These are phyloP conservation scores for Strobilomyces dryophilus DNA, from an alignment of 768 basidiomycete genomes.

Conservation along the genomic window DNA sequence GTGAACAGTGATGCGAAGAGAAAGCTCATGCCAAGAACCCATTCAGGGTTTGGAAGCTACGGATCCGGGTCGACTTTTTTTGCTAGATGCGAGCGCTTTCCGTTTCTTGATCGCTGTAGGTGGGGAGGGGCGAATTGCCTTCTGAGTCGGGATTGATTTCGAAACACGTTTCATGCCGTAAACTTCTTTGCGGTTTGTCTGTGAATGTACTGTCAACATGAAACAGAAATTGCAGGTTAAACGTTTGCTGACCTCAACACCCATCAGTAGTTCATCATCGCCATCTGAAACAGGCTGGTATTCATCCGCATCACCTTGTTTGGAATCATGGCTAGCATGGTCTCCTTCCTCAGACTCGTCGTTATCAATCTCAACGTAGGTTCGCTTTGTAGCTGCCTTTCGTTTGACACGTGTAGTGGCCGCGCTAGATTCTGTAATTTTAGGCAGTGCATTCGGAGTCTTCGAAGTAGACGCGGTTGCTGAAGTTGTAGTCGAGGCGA, in stretches of 20 bases:
- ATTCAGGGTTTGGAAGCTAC: constrained; percentile 9
- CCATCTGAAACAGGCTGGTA: constrained; percentile 34
- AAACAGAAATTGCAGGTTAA: not conserved
- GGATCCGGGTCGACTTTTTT: constrained; percentile 8
- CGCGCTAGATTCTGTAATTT: constrained; percentile 1
- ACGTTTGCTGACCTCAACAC: constrained; percentile 43
- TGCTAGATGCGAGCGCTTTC: constrained; percentile 11
- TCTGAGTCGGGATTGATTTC: constrained; percentile 3
- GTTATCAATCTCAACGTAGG: constrained; percentile 34
- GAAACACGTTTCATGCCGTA: constrained; percentile 28
- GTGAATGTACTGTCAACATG: constrained; percentile 1
- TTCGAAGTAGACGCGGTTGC: constrained; percentile 8
- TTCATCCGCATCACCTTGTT: constrained; percentile 11
- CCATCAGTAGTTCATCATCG: constrained; percentile 61
- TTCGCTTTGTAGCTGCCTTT: constrained; percentile 21
- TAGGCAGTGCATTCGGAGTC: constrained; percentile 6
- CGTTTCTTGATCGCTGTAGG: constrained; percentile 18
- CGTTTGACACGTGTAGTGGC: constrained; percentile 15
- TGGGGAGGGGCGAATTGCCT: constrained; percentile 1
- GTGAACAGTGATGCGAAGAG: not conserved
- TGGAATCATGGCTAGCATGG: constrained; percentile 4
- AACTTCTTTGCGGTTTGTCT: constrained; percentile 42
- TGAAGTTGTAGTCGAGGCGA: constrained; percentile 13
- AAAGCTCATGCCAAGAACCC: not conserved
- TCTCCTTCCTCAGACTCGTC: constrained; percentile 18